Percentiles rank a stretch among this genome's conserved stretches.
Evolutionary conservation across 306 rosid genomes (phyloP).

Genomic region (Begonia fuchsioides): DNA sequence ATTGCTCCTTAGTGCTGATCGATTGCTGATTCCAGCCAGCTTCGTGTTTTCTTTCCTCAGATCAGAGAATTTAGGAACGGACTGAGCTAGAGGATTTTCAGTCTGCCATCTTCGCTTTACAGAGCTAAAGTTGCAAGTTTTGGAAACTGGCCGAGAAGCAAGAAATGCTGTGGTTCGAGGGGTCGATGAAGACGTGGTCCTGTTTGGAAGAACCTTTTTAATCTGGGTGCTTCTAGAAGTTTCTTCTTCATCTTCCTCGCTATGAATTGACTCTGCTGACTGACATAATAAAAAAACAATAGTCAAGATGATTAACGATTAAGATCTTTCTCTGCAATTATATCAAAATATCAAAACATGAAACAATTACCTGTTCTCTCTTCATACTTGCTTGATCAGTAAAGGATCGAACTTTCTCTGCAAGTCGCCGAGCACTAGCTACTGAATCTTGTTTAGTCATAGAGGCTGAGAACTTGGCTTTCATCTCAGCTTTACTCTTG

Average conservation of each 20-base stretch:
- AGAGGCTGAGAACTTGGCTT: constrained; percentile 63
- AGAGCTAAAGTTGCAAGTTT: constrained; percentile 30
- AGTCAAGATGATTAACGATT: neutral
- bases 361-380: constrained; percentile 49
- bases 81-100: constrained; percentile 68
- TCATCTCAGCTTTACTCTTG: constrained; percentile 69
- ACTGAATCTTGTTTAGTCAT: constrained; percentile 35
- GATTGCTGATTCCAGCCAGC: constrained; percentile 61
- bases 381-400: constrained; percentile 38
- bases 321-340: too few species aligned
- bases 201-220: constrained; percentile 41
- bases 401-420: constrained; percentile 62
- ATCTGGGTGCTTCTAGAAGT: constrained; percentile 38
- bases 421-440: constrained; percentile 36
- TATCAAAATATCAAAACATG: neutral
- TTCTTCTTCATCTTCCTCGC: constrained; percentile 61
- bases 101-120: constrained; percentile 52
- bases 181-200: constrained; percentile 35
- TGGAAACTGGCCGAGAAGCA: constrained; percentile 37
- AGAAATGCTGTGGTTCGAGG: constrained; percentile 39
- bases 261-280: constrained; percentile 51
- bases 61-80: constrained; percentile 94
- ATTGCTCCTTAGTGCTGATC: constrained; percentile 53
- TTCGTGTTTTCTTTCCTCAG: constrained; percentile 94
- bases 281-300: constrained; percentile 24